Evolutionary conservation across 345 rosid genomes (phyloP).

Genomic region (Corymbia maculata): DNA sequence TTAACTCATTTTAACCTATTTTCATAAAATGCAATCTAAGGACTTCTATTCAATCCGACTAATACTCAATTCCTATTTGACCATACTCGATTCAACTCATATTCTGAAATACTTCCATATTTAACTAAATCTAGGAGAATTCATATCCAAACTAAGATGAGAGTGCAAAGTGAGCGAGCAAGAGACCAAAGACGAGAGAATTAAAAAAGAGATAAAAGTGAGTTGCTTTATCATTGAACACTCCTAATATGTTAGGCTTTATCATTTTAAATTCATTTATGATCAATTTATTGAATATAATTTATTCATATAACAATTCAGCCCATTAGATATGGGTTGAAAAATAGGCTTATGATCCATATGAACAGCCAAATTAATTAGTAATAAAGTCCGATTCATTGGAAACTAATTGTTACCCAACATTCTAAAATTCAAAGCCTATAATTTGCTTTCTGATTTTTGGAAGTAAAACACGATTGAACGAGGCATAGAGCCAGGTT

Average conservation of each 20-base stretch:
- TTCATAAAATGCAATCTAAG: not conserved
- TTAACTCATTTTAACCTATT: not conserved
- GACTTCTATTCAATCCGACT: not conserved
- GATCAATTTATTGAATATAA: no score
- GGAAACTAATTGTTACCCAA: not conserved
- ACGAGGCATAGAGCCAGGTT: not conserved
- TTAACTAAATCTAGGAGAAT: not conserved
- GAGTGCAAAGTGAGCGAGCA: rapidly evolving
- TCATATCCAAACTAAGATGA: rapidly evolving
- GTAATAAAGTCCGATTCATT: not conserved
- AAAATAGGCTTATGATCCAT: rapidly evolving
- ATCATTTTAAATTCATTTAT: rapidly evolving
- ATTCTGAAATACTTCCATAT: no score
- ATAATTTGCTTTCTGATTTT: not conserved
- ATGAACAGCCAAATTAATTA: not conserved
- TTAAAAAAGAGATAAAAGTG: not conserved
- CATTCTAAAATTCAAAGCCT: not conserved
- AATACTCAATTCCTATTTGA: not conserved
- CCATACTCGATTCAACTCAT: rapidly evolving
- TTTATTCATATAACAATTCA: rapidly evolving
- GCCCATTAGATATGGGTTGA: no score
- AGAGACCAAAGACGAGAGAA: rapidly evolving
- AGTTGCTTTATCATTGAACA: not conserved
- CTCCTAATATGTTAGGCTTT: rapidly evolving
- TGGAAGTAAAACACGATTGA: not conserved